Evolutionary conservation across 2,329 filamentous ascomycete species (phyloP).

Genomic region (Colletotrichum melonis): DNA sequence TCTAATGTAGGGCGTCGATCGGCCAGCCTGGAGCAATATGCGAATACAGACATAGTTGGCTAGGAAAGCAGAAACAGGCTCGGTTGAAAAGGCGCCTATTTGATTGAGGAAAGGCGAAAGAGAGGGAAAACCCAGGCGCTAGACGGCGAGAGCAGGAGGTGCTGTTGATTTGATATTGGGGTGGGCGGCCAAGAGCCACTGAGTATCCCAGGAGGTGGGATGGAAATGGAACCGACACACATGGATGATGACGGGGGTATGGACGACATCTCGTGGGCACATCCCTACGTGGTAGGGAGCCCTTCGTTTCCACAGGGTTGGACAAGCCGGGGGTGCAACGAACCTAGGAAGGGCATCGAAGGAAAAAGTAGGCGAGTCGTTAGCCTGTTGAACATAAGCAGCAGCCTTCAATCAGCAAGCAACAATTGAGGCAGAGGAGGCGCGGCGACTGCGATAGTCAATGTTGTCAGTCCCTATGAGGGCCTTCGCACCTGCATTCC

Average conservation of each 20-base stretch:
- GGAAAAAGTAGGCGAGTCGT: constrained; percentile 32
- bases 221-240: constrained; percentile 33
- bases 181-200: constrained; percentile 26
- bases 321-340: constrained; percentile 32
- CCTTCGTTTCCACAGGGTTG: constrained; percentile 34
- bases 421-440: not conserved
- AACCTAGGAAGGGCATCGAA: constrained; percentile 35
- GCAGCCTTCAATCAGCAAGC: not conserved
- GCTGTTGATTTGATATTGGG: constrained; percentile 35
- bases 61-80: not conserved
- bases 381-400: constrained; percentile 8
- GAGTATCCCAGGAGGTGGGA: constrained; percentile 30
- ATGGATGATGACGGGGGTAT: constrained; percentile 32
- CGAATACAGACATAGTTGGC: not conserved
- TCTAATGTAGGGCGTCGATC: not conserved
- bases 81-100: not conserved
- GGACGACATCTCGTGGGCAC: constrained; percentile 31
- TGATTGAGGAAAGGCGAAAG: not conserved
- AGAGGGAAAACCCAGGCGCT: not conserved
- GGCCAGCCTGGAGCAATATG: no score
- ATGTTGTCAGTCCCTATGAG: not conserved
- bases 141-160: constrained; percentile 1
- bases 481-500: not conserved
- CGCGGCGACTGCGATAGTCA: not conserved
- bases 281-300: constrained; percentile 34